Conservation (phyloP, 129 eudicot species). For the Calendula officinalis region DNA sequence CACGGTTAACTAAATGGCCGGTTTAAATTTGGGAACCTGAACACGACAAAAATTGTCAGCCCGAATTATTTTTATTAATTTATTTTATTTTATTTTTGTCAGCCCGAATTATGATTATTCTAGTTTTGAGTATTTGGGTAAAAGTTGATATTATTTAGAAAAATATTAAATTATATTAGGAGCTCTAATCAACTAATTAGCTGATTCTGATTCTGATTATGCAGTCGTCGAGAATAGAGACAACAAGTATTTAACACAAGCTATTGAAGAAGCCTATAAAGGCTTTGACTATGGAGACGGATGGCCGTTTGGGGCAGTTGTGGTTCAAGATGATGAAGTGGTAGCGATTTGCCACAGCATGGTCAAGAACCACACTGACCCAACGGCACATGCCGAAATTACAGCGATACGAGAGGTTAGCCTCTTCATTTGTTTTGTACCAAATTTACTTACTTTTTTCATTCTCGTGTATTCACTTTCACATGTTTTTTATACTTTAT, state of each 20-base stretch:
- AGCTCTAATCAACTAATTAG: no score
- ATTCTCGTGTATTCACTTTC: background rate
- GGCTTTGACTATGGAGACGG: background rate
- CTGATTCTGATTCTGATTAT: no score
- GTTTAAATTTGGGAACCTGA: no score
- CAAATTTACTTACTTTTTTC: background rate
- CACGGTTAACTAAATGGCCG: no score
- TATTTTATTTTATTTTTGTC: no score
- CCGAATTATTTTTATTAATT: no score
- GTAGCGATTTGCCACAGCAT: background rate
- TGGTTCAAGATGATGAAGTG: background rate
- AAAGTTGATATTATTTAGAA: no score
- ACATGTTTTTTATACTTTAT: background rate
- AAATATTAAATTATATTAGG: no score
- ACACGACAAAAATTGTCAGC: no score
- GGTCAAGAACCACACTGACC: background rate
- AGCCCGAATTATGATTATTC: no score
- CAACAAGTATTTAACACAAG: background rate
- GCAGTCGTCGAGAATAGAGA: background rate
- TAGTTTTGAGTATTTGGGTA: no score
- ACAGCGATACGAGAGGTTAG: slow-evolving; percentile 5
- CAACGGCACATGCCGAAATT: slow-evolving; percentile 6
- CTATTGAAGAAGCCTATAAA: background rate
- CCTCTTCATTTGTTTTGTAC: background rate
- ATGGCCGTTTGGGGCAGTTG: background rate